A percentile compares a stretch with the other conserved stretches of the same genome.
Conservation (phyloP, 768 basidiomycete genomes). For the Hemileccinum impolitum region DNA sequence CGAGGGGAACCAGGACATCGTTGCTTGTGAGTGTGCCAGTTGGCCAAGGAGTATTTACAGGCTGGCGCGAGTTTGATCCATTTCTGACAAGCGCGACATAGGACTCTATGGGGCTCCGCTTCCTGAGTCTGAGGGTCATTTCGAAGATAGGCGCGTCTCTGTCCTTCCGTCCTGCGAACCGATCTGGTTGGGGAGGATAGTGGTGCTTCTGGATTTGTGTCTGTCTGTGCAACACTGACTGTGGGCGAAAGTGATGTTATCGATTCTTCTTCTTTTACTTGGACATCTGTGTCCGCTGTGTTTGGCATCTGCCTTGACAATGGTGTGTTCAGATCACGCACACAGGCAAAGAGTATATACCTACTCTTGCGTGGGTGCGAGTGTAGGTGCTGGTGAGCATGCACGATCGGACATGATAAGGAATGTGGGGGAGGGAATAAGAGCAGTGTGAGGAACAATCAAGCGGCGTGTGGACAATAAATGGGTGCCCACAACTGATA, state of each 20-base stretch:
- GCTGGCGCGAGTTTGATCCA: conserved; percentile 53
- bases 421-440: conserved; percentile 17
- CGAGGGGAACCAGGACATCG: conserved; percentile 39
- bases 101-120: conserved; percentile 47
- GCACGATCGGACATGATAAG: conserved; percentile 30
- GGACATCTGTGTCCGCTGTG: not conserved
- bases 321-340: conserved; percentile 6
- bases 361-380: conserved; percentile 13
- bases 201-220: not conserved
- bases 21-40: conserved; percentile 55
- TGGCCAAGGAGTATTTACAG: conserved; percentile 40
- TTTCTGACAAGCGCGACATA: conserved; percentile 59
- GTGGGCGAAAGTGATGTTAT: conserved; percentile 5
- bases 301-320: conserved; percentile 16
- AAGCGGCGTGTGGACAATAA: conserved; percentile 8
- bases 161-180: conserved; percentile 30
- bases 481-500: conserved; percentile 1
- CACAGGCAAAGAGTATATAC: not conserved
- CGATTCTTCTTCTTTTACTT: conserved; percentile 17
- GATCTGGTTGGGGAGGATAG: conserved; percentile 15
- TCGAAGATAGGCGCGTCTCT: conserved; percentile 51
- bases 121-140: conserved; percentile 50
- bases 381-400: not conserved
- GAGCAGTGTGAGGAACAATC: conserved; percentile 11
- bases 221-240: not conserved